phyloP scores from a whole-genome alignment of 257 asterid genomes.

The Scutellaria baicalensis region DNA sequence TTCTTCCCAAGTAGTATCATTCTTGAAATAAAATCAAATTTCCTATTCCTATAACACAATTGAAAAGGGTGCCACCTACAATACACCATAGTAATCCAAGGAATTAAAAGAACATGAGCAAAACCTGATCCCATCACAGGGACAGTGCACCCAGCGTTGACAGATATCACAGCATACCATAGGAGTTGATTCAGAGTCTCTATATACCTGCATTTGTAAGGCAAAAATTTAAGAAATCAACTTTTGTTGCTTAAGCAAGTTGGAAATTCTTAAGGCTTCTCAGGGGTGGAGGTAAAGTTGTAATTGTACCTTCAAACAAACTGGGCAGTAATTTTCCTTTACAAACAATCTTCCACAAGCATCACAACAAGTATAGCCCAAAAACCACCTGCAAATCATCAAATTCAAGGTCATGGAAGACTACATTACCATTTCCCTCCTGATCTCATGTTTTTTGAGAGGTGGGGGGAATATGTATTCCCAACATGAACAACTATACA shows the following conservation, averaged over 20 bases:
- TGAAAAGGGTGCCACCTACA: background rate
- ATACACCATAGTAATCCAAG: background rate
- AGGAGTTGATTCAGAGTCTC: conserved; percentile 98
- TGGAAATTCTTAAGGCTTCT: background rate
- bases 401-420: background rate
- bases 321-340: conserved; percentile 95
- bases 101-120: conserved; percentile 1
- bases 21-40: background rate
- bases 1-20: conserved; percentile 1
- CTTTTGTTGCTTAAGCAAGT: conserved; percentile 9
- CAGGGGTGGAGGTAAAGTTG: background rate
- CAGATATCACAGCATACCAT: conserved; percentile 99
- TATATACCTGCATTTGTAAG: conserved; percentile 60
- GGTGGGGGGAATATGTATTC: background rate
- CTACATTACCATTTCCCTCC: background rate
- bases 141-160: conserved; percentile 97
- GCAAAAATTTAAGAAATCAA: conserved; percentile 12
- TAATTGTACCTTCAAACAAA: conserved; percentile 79
- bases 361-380: conserved; percentile 98
- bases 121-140: conserved; percentile 96
- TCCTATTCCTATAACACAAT: background rate
- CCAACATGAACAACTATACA: background rate
- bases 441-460: background rate
- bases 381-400: conserved; percentile 76
- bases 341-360: conserved; percentile 98